A percentile compares a stretch with the other conserved stretches of the same genome.
Evolutionary conservation across 2,329 filamentous ascomycete genomes (phyloP).

Genomic region (Sarocladiaceae sp.): DNA sequence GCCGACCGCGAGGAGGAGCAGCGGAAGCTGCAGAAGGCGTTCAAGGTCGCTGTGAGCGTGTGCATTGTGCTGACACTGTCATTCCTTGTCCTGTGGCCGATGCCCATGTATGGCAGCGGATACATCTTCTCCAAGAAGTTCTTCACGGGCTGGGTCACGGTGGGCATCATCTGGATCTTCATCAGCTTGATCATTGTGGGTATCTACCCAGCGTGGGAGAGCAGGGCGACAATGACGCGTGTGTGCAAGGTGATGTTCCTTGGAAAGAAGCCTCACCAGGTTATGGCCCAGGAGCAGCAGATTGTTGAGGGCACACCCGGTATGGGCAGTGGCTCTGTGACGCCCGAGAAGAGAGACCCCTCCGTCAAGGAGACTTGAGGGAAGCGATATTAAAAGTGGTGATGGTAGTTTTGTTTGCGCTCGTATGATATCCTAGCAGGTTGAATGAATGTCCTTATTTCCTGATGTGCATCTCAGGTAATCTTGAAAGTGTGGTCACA

Average conservation of each 20-base stretch:
- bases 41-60: conserved; percentile 27
- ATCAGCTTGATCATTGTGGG: conserved; percentile 62
- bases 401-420: background rate
- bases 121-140: conserved; percentile 78
- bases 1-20: conserved; percentile 33
- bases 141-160: conserved; percentile 74
- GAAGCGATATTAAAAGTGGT: background rate
- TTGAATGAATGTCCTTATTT: background rate
- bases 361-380: conserved; percentile 4
- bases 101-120: conserved; percentile 73
- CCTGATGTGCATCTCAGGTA: no score
- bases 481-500: no score
- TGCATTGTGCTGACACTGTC: conserved; percentile 42
- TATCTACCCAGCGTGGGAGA: conserved; percentile 70
- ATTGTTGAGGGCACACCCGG: background rate
- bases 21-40: conserved; percentile 39
- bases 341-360: conserved; percentile 5
- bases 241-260: conserved; percentile 30
- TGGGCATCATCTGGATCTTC: conserved; percentile 77
- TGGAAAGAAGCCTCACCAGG: conserved; percentile 12
- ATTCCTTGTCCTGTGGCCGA: conserved; percentile 74
- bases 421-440: conserved; percentile 2
- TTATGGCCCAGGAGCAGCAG: no score
- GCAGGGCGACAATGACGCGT: conserved; percentile 55
- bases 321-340: conserved; percentile 1